Evolutionary conservation across 148 eudicot species (phyloP).

Genomic region (Selenicereus undatus): DNA sequence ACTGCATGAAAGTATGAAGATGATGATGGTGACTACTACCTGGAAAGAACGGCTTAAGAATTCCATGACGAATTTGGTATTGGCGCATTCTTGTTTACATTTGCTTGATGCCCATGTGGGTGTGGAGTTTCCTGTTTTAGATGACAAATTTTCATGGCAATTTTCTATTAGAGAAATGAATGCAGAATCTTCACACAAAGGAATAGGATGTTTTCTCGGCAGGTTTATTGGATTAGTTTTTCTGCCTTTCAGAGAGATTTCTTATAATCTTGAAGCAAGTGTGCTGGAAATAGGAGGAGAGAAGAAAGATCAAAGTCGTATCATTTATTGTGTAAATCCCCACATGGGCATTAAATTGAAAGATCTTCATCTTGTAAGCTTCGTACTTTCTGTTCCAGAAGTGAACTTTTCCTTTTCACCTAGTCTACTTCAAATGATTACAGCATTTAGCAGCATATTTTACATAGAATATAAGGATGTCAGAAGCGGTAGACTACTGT

Average conservation of each 20-base stretch:
- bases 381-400: conserved; percentile 46
- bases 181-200: conserved; percentile 31
- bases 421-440: conserved; percentile 38
- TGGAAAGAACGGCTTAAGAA: conserved; percentile 31
- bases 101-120: conserved; percentile 49
- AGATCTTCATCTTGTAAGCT: conserved; percentile 46
- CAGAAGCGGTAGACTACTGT: conserved; percentile 74
- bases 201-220: conserved; percentile 38
- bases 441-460: conserved; percentile 34
- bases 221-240: conserved; percentile 48
- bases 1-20: conserved; percentile 62
- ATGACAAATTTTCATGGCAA: conserved; percentile 35
- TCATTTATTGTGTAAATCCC: conserved; percentile 45
- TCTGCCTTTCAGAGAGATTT: conserved; percentile 42
- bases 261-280: conserved; percentile 39
- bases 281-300: conserved; percentile 47
- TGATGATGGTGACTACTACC: conserved; percentile 30
- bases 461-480: conserved; percentile 28
- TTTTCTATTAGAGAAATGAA: conserved; percentile 42
- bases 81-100: conserved; percentile 47
- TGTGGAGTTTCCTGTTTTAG: conserved; percentile 45
- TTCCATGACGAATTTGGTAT: conserved; percentile 41
- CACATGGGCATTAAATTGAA: conserved; percentile 37
- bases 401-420: conserved; percentile 57
- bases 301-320: conserved; percentile 38